A percentile compares a stretch with the other conserved stretches of the same genome.
phyloP scores from a whole-genome alignment of 306 rosid species.

The Quercus variabilis region DNA sequence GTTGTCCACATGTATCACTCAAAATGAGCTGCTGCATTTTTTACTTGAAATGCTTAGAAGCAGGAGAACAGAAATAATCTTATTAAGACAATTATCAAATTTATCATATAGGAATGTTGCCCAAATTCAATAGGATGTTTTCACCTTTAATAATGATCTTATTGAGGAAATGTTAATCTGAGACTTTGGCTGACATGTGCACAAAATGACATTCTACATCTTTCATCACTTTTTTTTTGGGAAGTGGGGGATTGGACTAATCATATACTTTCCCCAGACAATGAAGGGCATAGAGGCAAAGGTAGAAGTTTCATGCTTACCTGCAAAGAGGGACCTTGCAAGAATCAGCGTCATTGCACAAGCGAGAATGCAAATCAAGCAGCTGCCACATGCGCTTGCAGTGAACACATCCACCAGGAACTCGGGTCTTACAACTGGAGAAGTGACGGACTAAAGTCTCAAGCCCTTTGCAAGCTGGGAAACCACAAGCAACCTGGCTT shows the following conservation, averaged over 20 bases:
- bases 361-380: constrained; percentile 49
- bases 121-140: neutral
- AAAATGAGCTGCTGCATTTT: too few species aligned
- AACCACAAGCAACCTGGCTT: constrained; percentile 35
- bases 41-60: too few species aligned
- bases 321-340: constrained; percentile 62
- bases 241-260: too few species aligned
- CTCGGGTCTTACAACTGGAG: constrained; percentile 40
- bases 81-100: neutral
- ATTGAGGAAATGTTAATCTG: too few species aligned
- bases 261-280: too few species aligned
- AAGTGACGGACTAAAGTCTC: constrained; percentile 51
- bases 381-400: constrained; percentile 68
- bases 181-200: too few species aligned
- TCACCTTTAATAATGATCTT: neutral
- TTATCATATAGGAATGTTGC: neutral
- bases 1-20: neutral
- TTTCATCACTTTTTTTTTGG: too few species aligned
- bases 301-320: constrained; percentile 10
- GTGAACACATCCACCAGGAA: constrained; percentile 48
- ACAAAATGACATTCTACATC: too few species aligned
- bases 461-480: constrained; percentile 52
- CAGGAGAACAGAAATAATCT: too few species aligned
- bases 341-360: constrained; percentile 37
- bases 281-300: neutral